These are phyloP conservation scores for Ailanthus altissimus DNA, from an alignment of 345 rosid genomes.

Conservation along the genomic window DNA sequence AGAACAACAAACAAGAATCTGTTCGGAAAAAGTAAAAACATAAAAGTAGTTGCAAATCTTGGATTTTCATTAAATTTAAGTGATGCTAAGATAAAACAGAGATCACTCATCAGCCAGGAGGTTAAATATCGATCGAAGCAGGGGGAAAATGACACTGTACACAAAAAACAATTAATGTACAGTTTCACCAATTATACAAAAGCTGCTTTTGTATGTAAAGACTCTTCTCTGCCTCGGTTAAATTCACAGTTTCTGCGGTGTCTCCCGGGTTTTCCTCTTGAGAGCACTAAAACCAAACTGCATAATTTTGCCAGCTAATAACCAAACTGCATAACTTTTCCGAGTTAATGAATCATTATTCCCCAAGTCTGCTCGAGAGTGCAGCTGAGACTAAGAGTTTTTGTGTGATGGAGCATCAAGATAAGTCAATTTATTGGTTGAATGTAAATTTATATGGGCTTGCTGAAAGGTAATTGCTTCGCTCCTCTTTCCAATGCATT, in stretches of 20 bases:
- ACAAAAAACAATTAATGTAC: conserved; percentile 40
- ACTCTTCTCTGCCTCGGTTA: conserved; percentile 24
- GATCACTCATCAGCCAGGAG: conserved; percentile 4
- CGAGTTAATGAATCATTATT: not conserved
- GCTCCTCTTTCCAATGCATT: conserved; percentile 67
- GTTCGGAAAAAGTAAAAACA: not conserved
- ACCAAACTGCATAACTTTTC: not conserved
- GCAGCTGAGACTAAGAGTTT: conserved; percentile 4
- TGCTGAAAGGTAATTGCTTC: conserved; percentile 61
- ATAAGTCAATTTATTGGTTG: conserved; percentile 16
- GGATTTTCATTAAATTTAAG: not conserved
- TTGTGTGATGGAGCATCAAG: conserved; percentile 9
- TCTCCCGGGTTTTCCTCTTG: conserved; percentile 1
- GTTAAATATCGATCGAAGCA: not conserved
- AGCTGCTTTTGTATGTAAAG: conserved; percentile 8
- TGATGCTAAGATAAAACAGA: not conserved
- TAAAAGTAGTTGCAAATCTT: not conserved
- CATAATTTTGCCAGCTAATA: not conserved
- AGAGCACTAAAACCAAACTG: conserved; percentile 6
- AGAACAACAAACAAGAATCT: not conserved
- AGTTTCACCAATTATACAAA: conserved; percentile 31
- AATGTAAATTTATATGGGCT: conserved; percentile 28
- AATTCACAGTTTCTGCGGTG: conserved; percentile 27
- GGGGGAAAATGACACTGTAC: conserved; percentile 35
- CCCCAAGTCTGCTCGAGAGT: not conserved